These are phyloP conservation scores for Ustilago cynodontis DNA, from an alignment of 1,284 basidiomycete species.

Conservation along the genomic window DNA sequence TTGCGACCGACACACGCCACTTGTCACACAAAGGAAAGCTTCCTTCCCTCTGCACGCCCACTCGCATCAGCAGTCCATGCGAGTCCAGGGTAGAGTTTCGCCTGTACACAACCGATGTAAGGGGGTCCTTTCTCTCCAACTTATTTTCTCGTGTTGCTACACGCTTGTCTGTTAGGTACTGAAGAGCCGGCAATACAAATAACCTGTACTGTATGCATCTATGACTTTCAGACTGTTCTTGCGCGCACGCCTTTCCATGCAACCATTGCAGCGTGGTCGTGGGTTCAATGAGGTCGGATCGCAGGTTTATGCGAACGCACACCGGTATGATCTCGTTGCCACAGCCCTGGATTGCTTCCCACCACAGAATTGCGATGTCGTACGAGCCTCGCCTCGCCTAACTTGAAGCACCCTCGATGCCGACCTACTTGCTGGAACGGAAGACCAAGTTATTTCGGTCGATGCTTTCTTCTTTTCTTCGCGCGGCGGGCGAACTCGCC, in stretches of 20 bases:
- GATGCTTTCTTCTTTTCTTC: no score
- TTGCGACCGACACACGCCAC: no score
- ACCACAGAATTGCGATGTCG: not conserved
- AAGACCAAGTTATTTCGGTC: not conserved
- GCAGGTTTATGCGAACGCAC: no score
- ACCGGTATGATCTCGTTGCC: no score
- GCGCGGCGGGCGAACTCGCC: slow-evolving; percentile 1
- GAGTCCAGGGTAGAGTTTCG: not conserved
- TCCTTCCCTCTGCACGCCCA: not conserved
- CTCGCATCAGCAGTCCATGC: not conserved
- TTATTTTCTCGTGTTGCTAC: not conserved
- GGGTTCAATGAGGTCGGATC: no score
- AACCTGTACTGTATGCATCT: no score
- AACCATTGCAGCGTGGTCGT: no score
- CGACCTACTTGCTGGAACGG: not conserved
- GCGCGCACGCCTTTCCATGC: no score
- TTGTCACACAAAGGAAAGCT: not conserved
- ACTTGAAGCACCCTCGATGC: not conserved
- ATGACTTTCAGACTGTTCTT: no score
- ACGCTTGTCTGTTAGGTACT: no score
- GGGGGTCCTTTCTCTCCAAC: not conserved
- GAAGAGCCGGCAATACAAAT: no score
- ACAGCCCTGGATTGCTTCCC: not conserved
- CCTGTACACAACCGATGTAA: slow-evolving; percentile 1
- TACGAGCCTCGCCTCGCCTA: not conserved